Percentiles rank a stretch among this genome's conserved stretches.
These are phyloP conservation scores for Rhododendron williamsianum DNA, from an alignment of 148 eudicot genomes.

Conservation along the genomic window DNA sequence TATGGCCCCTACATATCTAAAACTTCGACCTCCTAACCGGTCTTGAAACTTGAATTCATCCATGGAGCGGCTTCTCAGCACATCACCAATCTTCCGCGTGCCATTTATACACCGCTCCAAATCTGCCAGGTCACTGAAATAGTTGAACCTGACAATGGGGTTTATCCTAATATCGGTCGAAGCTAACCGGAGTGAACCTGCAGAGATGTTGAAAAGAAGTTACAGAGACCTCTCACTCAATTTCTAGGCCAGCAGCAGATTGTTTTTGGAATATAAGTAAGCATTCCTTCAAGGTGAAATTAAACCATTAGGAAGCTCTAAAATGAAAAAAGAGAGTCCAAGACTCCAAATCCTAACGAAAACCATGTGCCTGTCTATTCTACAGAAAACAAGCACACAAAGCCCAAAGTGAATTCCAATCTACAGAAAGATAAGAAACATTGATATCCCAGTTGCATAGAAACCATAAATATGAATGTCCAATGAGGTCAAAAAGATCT, in stretches of 20 bases:
- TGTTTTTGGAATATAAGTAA: neutral
- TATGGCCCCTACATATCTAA: conserved; percentile 68
- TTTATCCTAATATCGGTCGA: conserved; percentile 63
- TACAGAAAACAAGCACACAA: neutral
- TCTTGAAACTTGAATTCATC: conserved; percentile 51
- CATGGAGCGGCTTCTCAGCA: conserved; percentile 62
- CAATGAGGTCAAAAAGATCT: neutral
- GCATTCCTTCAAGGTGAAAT: neutral
- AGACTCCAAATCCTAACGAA: neutral
- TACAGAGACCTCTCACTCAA: neutral
- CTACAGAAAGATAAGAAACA: neutral
- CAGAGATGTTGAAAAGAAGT: conserved; percentile 24
- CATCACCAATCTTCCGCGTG: conserved; percentile 52
- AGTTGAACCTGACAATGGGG: conserved; percentile 74
- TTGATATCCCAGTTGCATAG: neutral
- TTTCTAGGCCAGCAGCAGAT: neutral
- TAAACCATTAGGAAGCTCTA: neutral
- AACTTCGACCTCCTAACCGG: conserved; percentile 43
- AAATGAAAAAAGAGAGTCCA: neutral
- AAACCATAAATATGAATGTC: neutral
- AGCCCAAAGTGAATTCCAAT: neutral
- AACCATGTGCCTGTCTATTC: neutral
- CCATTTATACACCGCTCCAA: conserved; percentile 66
- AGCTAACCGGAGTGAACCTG: conserved; percentile 45
- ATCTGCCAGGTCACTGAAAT: conserved; percentile 71